A percentile compares a stretch with the other conserved stretches of the same genome.
Conservation (phyloP, 139 green algal genomes). For the Eudorina sp. region DNA sequence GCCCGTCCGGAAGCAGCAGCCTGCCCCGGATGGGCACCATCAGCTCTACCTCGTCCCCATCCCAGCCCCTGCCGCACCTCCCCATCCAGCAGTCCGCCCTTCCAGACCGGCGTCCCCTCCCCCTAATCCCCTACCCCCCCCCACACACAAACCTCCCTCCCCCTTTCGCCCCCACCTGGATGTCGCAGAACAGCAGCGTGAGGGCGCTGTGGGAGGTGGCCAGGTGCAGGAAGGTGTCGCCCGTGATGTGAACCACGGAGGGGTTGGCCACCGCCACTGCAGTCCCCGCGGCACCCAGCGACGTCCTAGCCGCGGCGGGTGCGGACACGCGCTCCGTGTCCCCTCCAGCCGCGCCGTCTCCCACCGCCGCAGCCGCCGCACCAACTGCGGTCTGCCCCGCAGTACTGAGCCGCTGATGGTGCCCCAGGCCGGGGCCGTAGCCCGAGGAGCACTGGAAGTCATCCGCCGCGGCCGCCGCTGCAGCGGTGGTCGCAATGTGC, state of each 20-base stretch:
- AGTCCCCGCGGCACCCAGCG: no score
- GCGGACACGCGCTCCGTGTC: no score
- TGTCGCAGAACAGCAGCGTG: slow-evolving; percentile 33
- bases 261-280: no score
- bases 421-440: background rate
- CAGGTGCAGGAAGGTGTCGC: slow-evolving; percentile 29
- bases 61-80: no score
- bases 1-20: no score
- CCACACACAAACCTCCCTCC: background rate
- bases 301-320: no score
- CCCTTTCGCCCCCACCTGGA: slow-evolving; percentile 8
- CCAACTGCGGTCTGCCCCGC: background rate
- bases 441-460: background rate
- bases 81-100: no score
- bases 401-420: background rate
- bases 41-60: background rate
- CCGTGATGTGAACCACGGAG: background rate
- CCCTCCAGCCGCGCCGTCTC: background rate
- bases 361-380: background rate
- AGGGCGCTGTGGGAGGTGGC: slow-evolving; percentile 30
- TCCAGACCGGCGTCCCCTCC: no score
- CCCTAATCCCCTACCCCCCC: background rate
- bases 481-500: slow-evolving; percentile 6
- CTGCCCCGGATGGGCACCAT: no score
- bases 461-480: background rate